Evolutionary conservation across 192 early-diverging fungal genomes (phyloP).

Genomic region (Tieghemiomyces parasiticus): DNA sequence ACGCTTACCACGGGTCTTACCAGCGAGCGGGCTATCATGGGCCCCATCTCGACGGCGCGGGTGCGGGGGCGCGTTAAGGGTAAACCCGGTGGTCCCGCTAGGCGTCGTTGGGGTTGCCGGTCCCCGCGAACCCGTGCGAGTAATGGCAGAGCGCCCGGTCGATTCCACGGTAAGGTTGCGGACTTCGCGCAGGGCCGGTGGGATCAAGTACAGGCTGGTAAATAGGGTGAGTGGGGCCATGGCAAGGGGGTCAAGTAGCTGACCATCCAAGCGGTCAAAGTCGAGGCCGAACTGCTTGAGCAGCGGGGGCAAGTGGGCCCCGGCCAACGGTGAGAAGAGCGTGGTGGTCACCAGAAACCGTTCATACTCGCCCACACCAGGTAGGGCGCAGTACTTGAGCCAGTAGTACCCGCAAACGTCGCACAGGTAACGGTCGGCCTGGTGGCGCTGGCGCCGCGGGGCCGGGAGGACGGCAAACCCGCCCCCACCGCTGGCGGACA

Average conservation of each 20-base stretch:
- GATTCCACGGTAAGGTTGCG: too few relatives aligned
- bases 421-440: conserved; percentile 21
- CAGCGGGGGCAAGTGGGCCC: background rate
- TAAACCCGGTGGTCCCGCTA: background rate
- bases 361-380: conserved; percentile 17
- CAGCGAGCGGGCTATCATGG: background rate
- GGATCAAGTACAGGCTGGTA: conserved; percentile 12
- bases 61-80: conserved; percentile 5
- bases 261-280: background rate
- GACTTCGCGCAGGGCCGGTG: background rate
- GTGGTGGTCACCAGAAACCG: conserved; percentile 6
- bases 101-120: background rate
- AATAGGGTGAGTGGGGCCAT: conserved; percentile 10
- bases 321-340: conserved; percentile 11
- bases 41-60: conserved; percentile 6
- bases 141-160: too few relatives aligned
- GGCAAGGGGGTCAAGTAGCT: conserved; percentile 6
- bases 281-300: background rate
- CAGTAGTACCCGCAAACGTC: conserved; percentile 38
- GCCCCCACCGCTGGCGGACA: conserved; percentile 22
- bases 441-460: conserved; percentile 17
- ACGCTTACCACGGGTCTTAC: too few relatives aligned
- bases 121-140: background rate
- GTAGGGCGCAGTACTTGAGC: conserved; percentile 34
- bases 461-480: too few relatives aligned